Percentiles rank a stretch among this genome's conserved stretches.
Conservation (phyloP, 805 yeast species). For the Lachancea nothofagi region DNA sequence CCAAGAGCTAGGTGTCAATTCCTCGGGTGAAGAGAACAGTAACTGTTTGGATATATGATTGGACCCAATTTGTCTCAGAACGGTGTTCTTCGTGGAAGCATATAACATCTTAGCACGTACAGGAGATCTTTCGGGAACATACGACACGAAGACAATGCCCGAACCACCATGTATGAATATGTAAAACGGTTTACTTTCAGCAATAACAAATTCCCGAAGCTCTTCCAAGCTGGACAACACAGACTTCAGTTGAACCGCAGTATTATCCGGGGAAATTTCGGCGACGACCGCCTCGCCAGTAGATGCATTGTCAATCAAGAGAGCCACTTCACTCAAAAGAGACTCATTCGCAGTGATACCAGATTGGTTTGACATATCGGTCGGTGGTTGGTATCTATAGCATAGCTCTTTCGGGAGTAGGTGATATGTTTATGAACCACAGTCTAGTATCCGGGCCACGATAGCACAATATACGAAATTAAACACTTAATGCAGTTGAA, state of each 20-base stretch:
- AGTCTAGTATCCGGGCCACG: too few species aligned
- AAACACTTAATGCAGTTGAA: too few species aligned
- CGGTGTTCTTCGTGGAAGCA: conserved; percentile 80
- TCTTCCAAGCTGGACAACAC: conserved; percentile 34
- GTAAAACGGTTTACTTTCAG: conserved; percentile 43
- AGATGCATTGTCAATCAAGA: conserved; percentile 11
- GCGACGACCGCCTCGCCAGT: conserved; percentile 17
- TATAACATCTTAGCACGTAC: conserved; percentile 87
- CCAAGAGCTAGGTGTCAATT: conserved; percentile 20
- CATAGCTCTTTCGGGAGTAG: too few species aligned
- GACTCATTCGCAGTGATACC: conserved; percentile 43
- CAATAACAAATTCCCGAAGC: conserved; percentile 30
- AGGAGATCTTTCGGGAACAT: conserved; percentile 79
- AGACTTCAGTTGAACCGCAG: conserved; percentile 18
- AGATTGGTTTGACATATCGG: conserved; percentile 61
- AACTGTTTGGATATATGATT: conserved; percentile 34
- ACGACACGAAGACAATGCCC: conserved; percentile 53
- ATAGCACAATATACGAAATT: too few species aligned
- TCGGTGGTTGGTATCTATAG: too few species aligned
- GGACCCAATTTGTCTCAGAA: conserved; percentile 68
- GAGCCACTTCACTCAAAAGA: conserved; percentile 16
- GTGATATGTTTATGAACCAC: too few species aligned
- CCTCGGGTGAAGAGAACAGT: conserved; percentile 33
- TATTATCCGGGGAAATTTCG: conserved; percentile 21
- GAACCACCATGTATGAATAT: conserved; percentile 39